Percentiles rank a stretch among this genome's conserved stretches.
phyloP scores from a whole-genome alignment of 768 basidiomycete species.

The Amanita brunnescens region DNA sequence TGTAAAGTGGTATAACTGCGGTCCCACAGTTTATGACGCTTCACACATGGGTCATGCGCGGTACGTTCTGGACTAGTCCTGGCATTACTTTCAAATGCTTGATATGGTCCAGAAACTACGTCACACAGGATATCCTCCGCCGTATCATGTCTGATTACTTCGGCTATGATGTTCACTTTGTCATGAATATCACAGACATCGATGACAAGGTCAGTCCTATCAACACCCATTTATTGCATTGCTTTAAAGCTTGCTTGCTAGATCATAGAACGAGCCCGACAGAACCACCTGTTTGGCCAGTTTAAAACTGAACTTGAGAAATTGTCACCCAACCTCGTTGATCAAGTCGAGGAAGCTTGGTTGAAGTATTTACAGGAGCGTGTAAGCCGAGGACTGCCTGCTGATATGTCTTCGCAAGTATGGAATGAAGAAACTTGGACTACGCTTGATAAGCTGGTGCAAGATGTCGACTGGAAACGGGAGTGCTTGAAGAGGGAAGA shows the following conservation, averaged over 20 bases:
- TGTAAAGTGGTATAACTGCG: conserved; percentile 99
- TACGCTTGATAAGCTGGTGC: conserved; percentile 37
- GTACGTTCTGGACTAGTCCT: conserved; percentile 30
- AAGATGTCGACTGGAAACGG: conserved; percentile 56
- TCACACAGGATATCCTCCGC: conserved; percentile 87
- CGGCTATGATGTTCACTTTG: conserved; percentile 95
- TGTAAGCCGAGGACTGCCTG: conserved; percentile 55
- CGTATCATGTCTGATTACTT: conserved; percentile 93
- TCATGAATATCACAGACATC: conserved; percentile 99
- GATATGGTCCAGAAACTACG: conserved; percentile 68
- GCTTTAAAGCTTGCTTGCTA: conserved; percentile 21
- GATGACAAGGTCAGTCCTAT: conserved; percentile 80
- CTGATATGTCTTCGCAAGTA: conserved; percentile 32
- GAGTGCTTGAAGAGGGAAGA: conserved; percentile 74
- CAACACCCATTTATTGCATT: conserved; percentile 12
- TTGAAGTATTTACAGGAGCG: conserved; percentile 50
- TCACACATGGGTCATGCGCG: conserved; percentile 99
- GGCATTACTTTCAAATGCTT: not conserved
- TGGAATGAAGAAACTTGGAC: conserved; percentile 54
- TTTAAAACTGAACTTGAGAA: conserved; percentile 45
- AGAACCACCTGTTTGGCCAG: conserved; percentile 59
- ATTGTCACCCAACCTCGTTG: conserved; percentile 52
- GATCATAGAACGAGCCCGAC: conserved; percentile 92
- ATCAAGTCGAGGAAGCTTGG: conserved; percentile 57
- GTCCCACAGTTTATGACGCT: conserved; percentile 97